Evolutionary conservation across 2,329 filamentous ascomycete species (phyloP), one percentile per base, ranked within the genome.

Genomic region (Shiraia bambusicola): DNA sequence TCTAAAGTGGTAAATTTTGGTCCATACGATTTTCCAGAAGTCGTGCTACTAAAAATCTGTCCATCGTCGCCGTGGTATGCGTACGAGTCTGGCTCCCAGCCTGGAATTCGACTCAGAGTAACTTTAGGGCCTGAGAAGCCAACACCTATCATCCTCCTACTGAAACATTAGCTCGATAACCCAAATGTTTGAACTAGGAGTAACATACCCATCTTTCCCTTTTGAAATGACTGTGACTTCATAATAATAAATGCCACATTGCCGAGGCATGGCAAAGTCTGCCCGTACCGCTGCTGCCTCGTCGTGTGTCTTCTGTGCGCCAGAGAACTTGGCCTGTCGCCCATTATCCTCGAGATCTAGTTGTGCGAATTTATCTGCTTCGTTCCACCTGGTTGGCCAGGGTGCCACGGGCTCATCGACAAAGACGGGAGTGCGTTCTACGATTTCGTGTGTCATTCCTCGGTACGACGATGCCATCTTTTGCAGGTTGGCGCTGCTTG

Each of bases 221-320:
- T 83, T 82, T 6, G 81, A 80, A 36, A 84, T 66, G 34, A 88
- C 79, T 7, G 79, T 80, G 25, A 83, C 76, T 59, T 98, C 93
- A 62, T 83, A 98, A 67, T 98, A 98, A 69, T 95, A 98, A 45
- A 98, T 85, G 2, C 93, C 93, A 54, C 88, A 93, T 61, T 95
- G 86, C 26, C 83, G 78, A 3, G 93, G 90, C 82, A 97, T 96
- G 34, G 84, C 81, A 65, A 90, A 77, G 66, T 98, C 87, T 19
- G 91, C 82, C 41, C 93, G 83, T 43, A 95, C 83, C 10, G 88
- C 82, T 26, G 83, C 89, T 13, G 89, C 88, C 65, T 97, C 93
- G 60, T 86, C 82, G 44, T 76, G 72, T 31, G 78, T 77, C 63
- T 82, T 81, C 28, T 73, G 72, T 9, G 74, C 67, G 15, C 80